Evolutionary conservation across 2,329 filamentous ascomycete genomes (phyloP), one percentile per base, ranked within the genome.

Genomic region (Clathrospora elynae): DNA sequence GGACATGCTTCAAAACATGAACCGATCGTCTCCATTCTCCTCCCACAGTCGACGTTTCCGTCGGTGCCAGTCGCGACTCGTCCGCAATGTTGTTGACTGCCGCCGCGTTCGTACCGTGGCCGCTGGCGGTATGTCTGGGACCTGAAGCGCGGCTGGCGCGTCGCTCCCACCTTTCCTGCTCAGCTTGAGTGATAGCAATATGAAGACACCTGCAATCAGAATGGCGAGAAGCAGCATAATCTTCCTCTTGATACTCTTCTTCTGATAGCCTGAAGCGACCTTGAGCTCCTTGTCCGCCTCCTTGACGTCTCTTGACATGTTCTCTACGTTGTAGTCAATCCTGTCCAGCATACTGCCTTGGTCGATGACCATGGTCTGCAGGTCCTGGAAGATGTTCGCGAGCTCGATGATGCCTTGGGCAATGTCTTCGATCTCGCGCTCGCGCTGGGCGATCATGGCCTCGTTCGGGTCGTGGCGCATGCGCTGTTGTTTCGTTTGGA

Each of bases 351-450:
- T 73, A 40, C 70, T 77, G 18, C 76, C 76, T 52, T 78, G 76
- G 49, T 78, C 76, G 30, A 78, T 78, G 45, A 78, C 90, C 91
- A 99, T 97, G 33, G 80, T 86, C 71, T 99, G 93, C 19, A 99
- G 76, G 62, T 99, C 93, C 50, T 95, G 89, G 75, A 99, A 99
- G 35, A 99, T 89, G 68, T 96, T 93, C 3, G 92, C 89, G 6
- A 99, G 77, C 67, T 97, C 92, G 62, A 99, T 97, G 71, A 99
- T 97, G 44, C 93, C 92, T 67, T 96, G 91, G 2, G 93, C 93
- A 52, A 99, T 99, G 59, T 96, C 91, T 65, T 95, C 95, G 61
- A 99, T 99, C 71, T 97, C 93, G 26, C 88, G 85, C 72, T 99
- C 93, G 52, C 93, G 88, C 69, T 97, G 93, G 49, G 86, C 82